phyloP scores from a whole-genome alignment of 805 yeast genomes.

The Saccharomycopsis guyanensis region DNA sequence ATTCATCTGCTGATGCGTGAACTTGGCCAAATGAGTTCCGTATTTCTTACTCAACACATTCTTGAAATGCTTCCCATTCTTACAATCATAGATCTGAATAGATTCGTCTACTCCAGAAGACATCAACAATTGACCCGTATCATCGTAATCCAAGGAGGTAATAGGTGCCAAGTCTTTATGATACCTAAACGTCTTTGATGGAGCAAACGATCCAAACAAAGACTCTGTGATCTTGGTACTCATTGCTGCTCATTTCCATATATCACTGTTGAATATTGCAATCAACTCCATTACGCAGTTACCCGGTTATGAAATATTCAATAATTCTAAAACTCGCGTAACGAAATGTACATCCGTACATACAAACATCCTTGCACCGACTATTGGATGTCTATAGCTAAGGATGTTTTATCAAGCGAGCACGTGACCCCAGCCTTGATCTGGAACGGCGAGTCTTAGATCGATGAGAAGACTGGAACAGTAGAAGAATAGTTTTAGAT shows the following conservation, averaged over 20 bases:
- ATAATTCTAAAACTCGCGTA: too few species aligned
- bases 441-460: too few species aligned
- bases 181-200: slow-evolving; percentile 43
- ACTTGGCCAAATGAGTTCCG: slow-evolving; percentile 81
- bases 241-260: too few species aligned
- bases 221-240: slow-evolving; percentile 25
- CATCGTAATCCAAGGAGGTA: slow-evolving; percentile 73
- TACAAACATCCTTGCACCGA: too few species aligned
- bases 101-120: slow-evolving; percentile 76
- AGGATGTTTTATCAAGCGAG: too few species aligned
- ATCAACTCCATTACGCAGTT: too few species aligned
- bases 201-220: slow-evolving; percentile 27
- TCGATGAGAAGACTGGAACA: too few species aligned
- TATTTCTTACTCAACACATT: slow-evolving; percentile 80
- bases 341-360: too few species aligned
- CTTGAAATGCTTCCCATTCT: slow-evolving; percentile 55
- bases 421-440: too few species aligned
- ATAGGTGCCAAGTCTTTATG: slow-evolving; percentile 45
- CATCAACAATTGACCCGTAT: slow-evolving; percentile 68
- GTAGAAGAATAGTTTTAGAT: too few species aligned
- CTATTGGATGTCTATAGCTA: background rate
- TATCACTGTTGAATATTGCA: too few species aligned
- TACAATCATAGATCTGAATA: slow-evolving; percentile 76
- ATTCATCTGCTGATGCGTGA: slow-evolving; percentile 65
- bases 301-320: too few species aligned